Evolutionary conservation across 192 early-diverging fungal species (phyloP).

Genomic region (Coemansia reversa): DNA sequence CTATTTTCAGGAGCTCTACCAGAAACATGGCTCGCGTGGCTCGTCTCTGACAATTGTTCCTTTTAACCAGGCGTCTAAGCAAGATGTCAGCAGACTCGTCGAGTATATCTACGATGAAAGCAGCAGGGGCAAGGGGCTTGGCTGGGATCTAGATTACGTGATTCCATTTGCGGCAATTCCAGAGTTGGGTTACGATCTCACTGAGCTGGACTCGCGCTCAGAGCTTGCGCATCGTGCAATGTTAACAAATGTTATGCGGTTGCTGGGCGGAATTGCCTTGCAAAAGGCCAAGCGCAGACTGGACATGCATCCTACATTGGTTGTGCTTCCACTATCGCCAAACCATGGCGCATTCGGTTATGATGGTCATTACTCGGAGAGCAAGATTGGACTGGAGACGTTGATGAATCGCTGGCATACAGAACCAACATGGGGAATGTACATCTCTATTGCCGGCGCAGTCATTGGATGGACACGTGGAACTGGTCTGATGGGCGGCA

Average conservation of each 20-base stretch:
- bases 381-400: conserved; percentile 92
- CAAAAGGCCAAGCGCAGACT: conserved; percentile 74
- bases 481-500: conserved; percentile 90
- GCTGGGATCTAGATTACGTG: conserved; percentile 93
- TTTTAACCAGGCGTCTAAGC: conserved; percentile 89
- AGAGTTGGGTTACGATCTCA: conserved; percentile 83
- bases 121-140: conserved; percentile 58
- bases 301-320: conserved; percentile 84
- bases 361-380: conserved; percentile 92
- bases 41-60: conserved; percentile 85
- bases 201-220: conserved; percentile 78
- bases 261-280: conserved; percentile 82
- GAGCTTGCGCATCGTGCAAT: conserved; percentile 92
- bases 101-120: conserved; percentile 82
- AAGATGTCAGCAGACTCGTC: conserved; percentile 78
- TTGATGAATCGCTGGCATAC: conserved; percentile 88
- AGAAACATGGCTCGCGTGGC: conserved; percentile 83
- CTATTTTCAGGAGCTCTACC: conserved; percentile 88
- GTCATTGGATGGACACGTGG: conserved; percentile 98
- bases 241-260: conserved; percentile 88
- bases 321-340: conserved; percentile 88
- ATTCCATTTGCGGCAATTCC: conserved; percentile 95
- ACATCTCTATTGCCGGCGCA: conserved; percentile 85
- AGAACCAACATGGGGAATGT: conserved; percentile 78
- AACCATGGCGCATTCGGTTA: conserved; percentile 95